Evolutionary conservation across 345 rosid species (phyloP).

Genomic region (Lumnitzera littorea): DNA sequence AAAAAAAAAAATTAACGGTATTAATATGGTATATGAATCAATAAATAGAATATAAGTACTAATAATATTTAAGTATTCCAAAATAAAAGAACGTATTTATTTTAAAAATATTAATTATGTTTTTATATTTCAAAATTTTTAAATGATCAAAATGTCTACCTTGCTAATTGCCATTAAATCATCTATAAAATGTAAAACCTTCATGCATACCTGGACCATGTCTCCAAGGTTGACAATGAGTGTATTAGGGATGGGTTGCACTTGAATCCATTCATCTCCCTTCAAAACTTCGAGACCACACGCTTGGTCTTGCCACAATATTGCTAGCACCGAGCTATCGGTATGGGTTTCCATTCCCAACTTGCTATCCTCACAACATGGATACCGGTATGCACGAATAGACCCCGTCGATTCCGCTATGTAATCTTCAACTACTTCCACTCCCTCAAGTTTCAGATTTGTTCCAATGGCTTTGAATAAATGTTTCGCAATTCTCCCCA

Average conservation of each 20-base stretch:
- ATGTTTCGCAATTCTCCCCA: slow-evolving; percentile 33
- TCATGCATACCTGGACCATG: slow-evolving; percentile 63
- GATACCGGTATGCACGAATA: slow-evolving; percentile 62
- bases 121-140: too few species aligned
- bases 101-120: too few species aligned
- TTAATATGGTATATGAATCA: too few species aligned
- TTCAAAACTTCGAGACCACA: slow-evolving; percentile 68
- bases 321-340: slow-evolving; percentile 74
- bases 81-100: too few species aligned
- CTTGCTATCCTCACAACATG: slow-evolving; percentile 15
- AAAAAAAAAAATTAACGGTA: too few species aligned
- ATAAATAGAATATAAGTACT: too few species aligned
- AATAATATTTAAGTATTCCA: too few species aligned
- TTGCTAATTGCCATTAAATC: too few species aligned
- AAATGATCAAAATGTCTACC: too few species aligned
- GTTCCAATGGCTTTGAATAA: slow-evolving; percentile 41
- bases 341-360: slow-evolving; percentile 65
- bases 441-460: slow-evolving; percentile 34
- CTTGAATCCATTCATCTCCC: slow-evolving; percentile 44
- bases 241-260: slow-evolving; percentile 39
- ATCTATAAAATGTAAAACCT: too few species aligned
- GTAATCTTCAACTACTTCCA: slow-evolving; percentile 13
- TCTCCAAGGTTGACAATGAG: slow-evolving; percentile 72
- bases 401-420: slow-evolving; percentile 50
- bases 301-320: slow-evolving; percentile 44